phyloP scores from a whole-genome alignment of 768 basidiomycete species.

The Brasilioporus rufonigricans region DNA sequence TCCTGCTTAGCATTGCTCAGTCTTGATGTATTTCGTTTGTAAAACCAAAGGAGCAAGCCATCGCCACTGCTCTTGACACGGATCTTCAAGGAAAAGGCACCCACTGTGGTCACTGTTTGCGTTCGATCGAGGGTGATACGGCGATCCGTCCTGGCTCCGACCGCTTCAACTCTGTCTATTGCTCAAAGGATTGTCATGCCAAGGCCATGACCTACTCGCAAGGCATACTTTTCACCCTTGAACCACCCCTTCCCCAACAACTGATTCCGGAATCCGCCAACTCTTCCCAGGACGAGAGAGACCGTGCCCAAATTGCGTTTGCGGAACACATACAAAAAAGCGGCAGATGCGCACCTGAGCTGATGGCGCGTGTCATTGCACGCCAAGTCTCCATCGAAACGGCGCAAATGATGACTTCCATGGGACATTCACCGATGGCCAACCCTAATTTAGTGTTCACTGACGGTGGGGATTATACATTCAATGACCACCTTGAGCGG shows the following conservation, averaged over 20 bases:
- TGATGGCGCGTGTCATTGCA: constrained; percentile 71
- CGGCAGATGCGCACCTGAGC: constrained; percentile 45
- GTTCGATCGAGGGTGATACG: constrained; percentile 46
- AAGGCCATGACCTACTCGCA: constrained; percentile 59
- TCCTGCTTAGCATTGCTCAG: background rate
- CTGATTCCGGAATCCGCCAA: constrained; percentile 34
- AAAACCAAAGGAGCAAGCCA: constrained; percentile 63
- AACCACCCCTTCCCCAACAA: constrained; percentile 53
- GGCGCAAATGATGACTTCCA: constrained; percentile 45
- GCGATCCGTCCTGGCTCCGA: constrained; percentile 48
- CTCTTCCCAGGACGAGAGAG: constrained; percentile 42
- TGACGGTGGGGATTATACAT: constrained; percentile 52
- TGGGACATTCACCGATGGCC: constrained; percentile 11
- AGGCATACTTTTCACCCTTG: constrained; percentile 67
- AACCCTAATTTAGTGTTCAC: constrained; percentile 29
- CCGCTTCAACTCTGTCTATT: constrained; percentile 61
- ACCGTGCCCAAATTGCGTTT: constrained; percentile 59
- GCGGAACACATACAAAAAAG: constrained; percentile 52
- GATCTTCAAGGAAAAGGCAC: constrained; percentile 68
- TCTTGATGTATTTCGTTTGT: constrained; percentile 7
- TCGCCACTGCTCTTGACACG: constrained; percentile 66
- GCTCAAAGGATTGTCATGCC: constrained; percentile 65
- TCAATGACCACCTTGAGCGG: constrained; percentile 78
- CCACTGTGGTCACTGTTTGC: constrained; percentile 74
- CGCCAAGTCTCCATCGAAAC: constrained; percentile 68